Conservation (phyloP, 768 basidiomycete species). For the Saitozyma sp. region DNA sequence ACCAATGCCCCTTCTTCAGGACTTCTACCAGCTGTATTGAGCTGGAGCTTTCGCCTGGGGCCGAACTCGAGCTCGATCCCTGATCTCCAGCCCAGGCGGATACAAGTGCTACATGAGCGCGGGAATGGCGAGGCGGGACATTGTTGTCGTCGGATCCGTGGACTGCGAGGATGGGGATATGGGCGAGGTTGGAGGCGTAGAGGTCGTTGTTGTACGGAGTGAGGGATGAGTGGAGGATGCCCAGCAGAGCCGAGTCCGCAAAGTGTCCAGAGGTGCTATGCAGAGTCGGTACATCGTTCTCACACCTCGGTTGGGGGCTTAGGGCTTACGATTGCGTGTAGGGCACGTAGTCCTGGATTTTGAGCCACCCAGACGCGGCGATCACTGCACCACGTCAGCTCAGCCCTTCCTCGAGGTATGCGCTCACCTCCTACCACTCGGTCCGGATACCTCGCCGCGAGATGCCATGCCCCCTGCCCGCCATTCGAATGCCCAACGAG, state of each 20-base stretch:
- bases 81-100: conserved; percentile 59
- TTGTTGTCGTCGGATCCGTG: conserved; percentile 78
- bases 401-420: not conserved
- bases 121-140: conserved; percentile 81
- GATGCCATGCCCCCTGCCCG: conserved; percentile 84
- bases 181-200: conserved; percentile 73
- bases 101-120: conserved; percentile 65
- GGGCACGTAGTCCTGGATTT: conserved; percentile 82
- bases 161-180: conserved; percentile 69
- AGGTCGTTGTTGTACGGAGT: conserved; percentile 86
- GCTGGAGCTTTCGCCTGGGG: conserved; percentile 35
- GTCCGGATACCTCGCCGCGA: conserved; percentile 75
- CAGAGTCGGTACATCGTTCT: conserved; percentile 2
- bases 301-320: conserved; percentile 24
- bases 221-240: conserved; percentile 71
- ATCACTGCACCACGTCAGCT: conserved; percentile 57
- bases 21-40: conserved; percentile 26
- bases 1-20: conserved; percentile 33
- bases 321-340: conserved; percentile 66
- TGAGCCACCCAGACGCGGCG: conserved; percentile 79
- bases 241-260: conserved; percentile 70
- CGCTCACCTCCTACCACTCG: conserved; percentile 51
- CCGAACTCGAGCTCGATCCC: conserved; percentile 55
- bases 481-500: conserved; percentile 92
- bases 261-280: conserved; percentile 59